Evolutionary conservation across 345 rosid genomes (phyloP), one percentile per base, ranked within the genome.

Genomic region (Pugionium cornutum): DNA sequence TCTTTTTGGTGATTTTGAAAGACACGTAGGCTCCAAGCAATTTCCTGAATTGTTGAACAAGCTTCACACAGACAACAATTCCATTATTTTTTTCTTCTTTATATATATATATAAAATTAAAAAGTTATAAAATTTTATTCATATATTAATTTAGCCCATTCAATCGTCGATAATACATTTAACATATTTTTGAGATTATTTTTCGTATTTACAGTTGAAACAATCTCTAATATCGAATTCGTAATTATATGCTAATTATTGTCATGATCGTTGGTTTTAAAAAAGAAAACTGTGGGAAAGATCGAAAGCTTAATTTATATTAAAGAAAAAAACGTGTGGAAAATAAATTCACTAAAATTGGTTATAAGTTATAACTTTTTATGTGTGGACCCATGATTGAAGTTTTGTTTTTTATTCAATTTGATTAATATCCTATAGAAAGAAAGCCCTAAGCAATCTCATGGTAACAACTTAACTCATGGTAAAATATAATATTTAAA

Each of bases 11-110:
- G 73, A 73, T 73, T 67, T 67, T 0, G 73, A 67, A 55, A 86
- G 94, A 80, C 78, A 81, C 98, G 98, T 89, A 75, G 86, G 62
- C 75, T 51, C 75, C 84, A 92, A 89, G 98, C 78, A 82, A 84
- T 81, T 72, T 81, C 63, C 69, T 74, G 68, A 67, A 74, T 74
- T 74, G 77, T 51, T 55, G 69, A 58, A 60, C 80, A 89, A 89
- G 94, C 80, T 75, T 70, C 69, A 54, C 76, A 32, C 41, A 67
- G 76, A 64, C 68, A 60, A 67, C 46, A 70, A 48, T 73, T 60
- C 63, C 43, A 58, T 73, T 34, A 9, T 33, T 60, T 0, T 46
- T 39, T 51, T 0, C 25, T 6, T 7, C 29, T 1, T 32, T 4
- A 0, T 37, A 25, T 62, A 44, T 37, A 36, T 43, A 1, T 43